These are phyloP conservation scores for Globisporangium rhizosaccharum DNA, from an alignment of 352 stramenopile species.

Conservation along the genomic window DNA sequence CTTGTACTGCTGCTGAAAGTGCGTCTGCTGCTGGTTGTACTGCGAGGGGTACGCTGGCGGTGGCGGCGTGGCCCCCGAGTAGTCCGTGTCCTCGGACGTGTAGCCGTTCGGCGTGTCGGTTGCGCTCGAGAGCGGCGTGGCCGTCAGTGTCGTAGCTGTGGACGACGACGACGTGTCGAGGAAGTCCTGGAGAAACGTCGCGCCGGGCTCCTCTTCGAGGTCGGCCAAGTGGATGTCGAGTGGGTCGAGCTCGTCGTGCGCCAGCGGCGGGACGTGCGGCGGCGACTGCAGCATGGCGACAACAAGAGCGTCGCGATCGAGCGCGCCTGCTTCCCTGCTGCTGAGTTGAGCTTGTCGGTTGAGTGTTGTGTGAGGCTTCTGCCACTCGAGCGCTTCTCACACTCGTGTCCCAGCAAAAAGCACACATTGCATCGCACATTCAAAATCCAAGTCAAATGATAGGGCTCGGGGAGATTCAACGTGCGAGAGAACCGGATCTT, in stretches of 20 bases:
- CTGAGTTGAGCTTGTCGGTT: too few species aligned
- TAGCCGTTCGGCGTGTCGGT: conserved; percentile 70
- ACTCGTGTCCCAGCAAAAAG: neutral
- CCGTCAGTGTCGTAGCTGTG: conserved; percentile 13
- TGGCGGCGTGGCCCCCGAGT: conserved; percentile 48
- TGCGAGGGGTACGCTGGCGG: neutral
- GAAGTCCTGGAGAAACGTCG: conserved; percentile 67
- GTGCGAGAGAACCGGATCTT: conserved; percentile 7
- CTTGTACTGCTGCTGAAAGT: neutral
- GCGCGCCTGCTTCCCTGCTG: too few species aligned
- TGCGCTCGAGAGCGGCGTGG: conserved; percentile 15
- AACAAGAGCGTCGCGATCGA: too few species aligned
- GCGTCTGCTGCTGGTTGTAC: neutral
- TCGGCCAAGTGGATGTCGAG: conserved; percentile 69
- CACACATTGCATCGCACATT: neutral
- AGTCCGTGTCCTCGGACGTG: conserved; percentile 82
- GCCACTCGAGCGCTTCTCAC: neutral
- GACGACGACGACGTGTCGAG: conserved; percentile 8
- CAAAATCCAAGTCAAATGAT: neutral
- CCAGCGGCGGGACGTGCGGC: conserved; percentile 28
- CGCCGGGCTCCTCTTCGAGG: conserved; percentile 50
- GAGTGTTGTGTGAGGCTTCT: neutral
- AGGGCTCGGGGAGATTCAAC: neutral
- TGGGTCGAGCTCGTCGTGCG: conserved; percentile 62
- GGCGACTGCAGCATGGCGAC: conserved; percentile 44